phyloP scores from a whole-genome alignment of 495 filamentous ascomycete genomes.

The Podospora bellae-mahoneyi region DNA sequence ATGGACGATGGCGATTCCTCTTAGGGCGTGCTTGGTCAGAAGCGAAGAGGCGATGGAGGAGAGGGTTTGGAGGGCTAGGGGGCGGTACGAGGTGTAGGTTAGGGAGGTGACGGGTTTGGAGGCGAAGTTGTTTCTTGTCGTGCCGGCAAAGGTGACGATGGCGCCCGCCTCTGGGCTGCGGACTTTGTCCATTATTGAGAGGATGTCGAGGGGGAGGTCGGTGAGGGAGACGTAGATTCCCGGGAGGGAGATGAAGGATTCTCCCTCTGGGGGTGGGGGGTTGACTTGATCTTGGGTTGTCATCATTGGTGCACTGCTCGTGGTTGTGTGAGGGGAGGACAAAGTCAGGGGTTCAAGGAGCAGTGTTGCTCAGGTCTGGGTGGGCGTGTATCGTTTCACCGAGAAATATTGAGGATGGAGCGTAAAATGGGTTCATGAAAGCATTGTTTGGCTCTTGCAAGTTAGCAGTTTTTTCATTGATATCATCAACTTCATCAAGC shows the following conservation, averaged over 20 bases:
- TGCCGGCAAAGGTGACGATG: conserved; percentile 83
- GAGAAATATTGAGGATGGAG: neutral
- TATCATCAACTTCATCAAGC: neutral
- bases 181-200: conserved; percentile 59
- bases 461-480: neutral
- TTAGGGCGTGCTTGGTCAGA: conserved; percentile 56
- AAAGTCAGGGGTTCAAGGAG: neutral
- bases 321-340: neutral
- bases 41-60: conserved; percentile 61
- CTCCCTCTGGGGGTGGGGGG: conserved; percentile 27
- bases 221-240: conserved; percentile 62
- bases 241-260: conserved; percentile 24
- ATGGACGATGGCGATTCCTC: conserved; percentile 75
- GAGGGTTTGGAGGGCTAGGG: conserved; percentile 74
- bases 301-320: neutral
- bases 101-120: conserved; percentile 71
- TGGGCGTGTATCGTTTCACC: neutral
- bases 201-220: conserved; percentile 56
- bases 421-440: neutral
- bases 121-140: conserved; percentile 81
- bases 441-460: neutral
- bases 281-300: conserved; percentile 10
- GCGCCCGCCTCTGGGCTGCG: conserved; percentile 80
- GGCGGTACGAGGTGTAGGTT: conserved; percentile 76
- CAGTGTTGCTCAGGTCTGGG: neutral